A percentile compares a stretch with the other conserved stretches of the same genome.
Evolutionary conservation across 2,329 filamentous ascomycete genomes (phyloP).

Genomic region (Pseudogymnoascus sp.): DNA sequence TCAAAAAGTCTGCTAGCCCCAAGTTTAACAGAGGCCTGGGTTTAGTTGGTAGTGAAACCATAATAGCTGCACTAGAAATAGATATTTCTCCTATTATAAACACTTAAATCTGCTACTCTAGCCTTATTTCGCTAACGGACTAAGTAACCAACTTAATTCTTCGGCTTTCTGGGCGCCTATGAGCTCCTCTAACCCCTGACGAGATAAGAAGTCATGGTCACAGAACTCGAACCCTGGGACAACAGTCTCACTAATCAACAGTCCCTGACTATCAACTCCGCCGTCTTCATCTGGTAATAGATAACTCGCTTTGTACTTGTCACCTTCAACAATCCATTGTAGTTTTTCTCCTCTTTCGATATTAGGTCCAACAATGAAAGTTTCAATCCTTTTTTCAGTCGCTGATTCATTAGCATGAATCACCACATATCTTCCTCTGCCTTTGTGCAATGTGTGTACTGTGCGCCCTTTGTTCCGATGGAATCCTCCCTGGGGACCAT

Average conservation of each 20-base stretch:
- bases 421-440: slow-evolving; percentile 55
- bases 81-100: too few relatives aligned
- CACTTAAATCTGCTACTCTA: too few relatives aligned
- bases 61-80: not conserved
- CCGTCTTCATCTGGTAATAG: slow-evolving; percentile 41
- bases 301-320: slow-evolving; percentile 58
- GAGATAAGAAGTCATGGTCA: slow-evolving; percentile 59
- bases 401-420: slow-evolving; percentile 48
- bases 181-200: slow-evolving; percentile 42
- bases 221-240: slow-evolving; percentile 60
- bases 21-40: not conserved
- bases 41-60: not conserved
- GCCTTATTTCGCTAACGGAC: slow-evolving; percentile 22
- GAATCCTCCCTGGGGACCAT: slow-evolving; percentile 49
- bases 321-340: slow-evolving; percentile 63
- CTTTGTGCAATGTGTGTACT: slow-evolving; percentile 58
- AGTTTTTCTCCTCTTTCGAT: slow-evolving; percentile 50
- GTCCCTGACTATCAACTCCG: slow-evolving; percentile 35
- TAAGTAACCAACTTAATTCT: slow-evolving; percentile 42
- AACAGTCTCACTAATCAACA: slow-evolving; percentile 62
- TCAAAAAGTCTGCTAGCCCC: not conserved
- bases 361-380: slow-evolving; percentile 54
- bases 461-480: slow-evolving; percentile 56
- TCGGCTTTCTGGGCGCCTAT: slow-evolving; percentile 42
- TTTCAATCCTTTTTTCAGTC: slow-evolving; percentile 46